Base-by-base conservation (phyloP, 1,284 basidiomycete species). In the Veloporphyrellus conicus region DNA sequence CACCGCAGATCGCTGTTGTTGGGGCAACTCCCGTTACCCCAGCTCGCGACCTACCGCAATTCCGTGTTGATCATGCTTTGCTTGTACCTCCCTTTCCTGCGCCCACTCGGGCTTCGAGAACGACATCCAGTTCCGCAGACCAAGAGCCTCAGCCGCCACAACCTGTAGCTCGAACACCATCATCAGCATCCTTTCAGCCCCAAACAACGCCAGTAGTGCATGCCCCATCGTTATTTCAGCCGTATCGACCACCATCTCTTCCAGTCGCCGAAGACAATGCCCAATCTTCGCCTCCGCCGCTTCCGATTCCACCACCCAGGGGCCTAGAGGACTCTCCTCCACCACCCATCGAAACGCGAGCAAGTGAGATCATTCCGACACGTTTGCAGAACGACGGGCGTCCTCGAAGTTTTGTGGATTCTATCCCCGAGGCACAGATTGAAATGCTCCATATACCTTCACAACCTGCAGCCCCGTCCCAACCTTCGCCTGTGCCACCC, bases 1-100 rank as follows among this genome's bases (percentile, higher is more conserved):
- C 51, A 16, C 63, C 63, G 4, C 67, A 68, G 37, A 64, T 64
- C n/a, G 54, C 63, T 27, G 52, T 64, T 18, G 61, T 67, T 8
- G 62, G 59, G 22, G 60, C 63, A 39, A 68, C 63, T 23, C 63
- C 63, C 1, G 23, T 54, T 11, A 32, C 53, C 16, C 33, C 39
- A 16, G n/a, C 41, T 20, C 43, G 44, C 14, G 54, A 68, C 9
- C 43, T 64, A 20, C 64, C 63, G 7, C 52, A 58, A 6, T 41
- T 38, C 27, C 54, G 44, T 32, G 48, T 67, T 32, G 53, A 64
- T 47, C 48, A 56, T 43, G 33, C 43, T 25, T 39, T 68, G 1
- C 63, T 64, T 34, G 60, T 45, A 1, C 63, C 62, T 16, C 44
- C 62, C n/a, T 53, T 67, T 50, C 57, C 62, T 32, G 52, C 64